phyloP scores from a whole-genome alignment of 2,329 filamentous ascomycete species.

The Nectriaceae sp. region DNA sequence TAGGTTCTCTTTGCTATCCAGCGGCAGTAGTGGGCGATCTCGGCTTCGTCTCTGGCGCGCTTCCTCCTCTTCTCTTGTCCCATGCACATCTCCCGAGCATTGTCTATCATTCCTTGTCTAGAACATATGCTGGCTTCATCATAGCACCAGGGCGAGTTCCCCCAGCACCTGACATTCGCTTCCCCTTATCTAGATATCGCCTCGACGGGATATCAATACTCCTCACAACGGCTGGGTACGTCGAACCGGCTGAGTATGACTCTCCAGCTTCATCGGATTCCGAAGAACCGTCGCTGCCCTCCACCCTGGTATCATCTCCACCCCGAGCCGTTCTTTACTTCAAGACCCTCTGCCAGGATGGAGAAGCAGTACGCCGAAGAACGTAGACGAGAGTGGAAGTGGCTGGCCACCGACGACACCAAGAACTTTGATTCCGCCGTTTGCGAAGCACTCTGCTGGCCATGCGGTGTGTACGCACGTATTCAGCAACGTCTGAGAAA shows the following conservation, averaged over 20 bases:
- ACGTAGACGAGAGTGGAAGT: slow-evolving; percentile 17
- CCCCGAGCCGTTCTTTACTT: slow-evolving; percentile 9
- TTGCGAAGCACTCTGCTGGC: slow-evolving; percentile 18
- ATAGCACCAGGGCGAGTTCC: too few species aligned
- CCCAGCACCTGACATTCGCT: too few species aligned
- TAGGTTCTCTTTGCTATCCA: too few species aligned
- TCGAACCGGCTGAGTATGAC: slow-evolving; percentile 22
- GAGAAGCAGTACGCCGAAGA: slow-evolving; percentile 16
- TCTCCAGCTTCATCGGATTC: slow-evolving; percentile 20
- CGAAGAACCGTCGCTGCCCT: slow-evolving; percentile 11
- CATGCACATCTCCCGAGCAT: too few species aligned
- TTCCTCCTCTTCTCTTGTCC: too few species aligned
- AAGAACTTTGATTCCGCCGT: slow-evolving; percentile 6
- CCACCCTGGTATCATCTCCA: slow-evolving; percentile 16
- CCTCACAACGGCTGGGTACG: not conserved
- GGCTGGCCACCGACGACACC: slow-evolving; percentile 7
- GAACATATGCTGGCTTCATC: too few species aligned
- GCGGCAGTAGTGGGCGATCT: too few species aligned
- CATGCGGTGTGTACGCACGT: slow-evolving; percentile 32
- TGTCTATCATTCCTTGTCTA: too few species aligned
- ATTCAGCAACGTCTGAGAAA: slow-evolving; percentile 23
- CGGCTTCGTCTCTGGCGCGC: too few species aligned
- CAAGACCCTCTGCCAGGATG: slow-evolving; percentile 17
- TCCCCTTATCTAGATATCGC: too few species aligned
- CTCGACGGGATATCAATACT: too few species aligned